Base-by-base conservation (phyloP, 257 asterid species). In the Solanum paucissectum region DNA sequence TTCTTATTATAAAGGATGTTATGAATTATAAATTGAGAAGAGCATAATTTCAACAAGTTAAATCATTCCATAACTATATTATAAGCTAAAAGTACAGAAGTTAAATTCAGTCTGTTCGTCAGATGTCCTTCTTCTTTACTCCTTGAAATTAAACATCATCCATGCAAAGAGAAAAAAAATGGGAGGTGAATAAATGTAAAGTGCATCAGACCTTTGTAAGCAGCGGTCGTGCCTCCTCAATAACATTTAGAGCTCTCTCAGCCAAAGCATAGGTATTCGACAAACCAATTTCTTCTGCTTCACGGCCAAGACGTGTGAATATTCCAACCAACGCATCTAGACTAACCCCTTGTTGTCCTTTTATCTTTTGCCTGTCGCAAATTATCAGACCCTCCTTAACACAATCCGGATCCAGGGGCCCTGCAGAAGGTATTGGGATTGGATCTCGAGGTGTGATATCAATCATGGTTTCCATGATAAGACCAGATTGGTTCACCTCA, bases 401-500 rank as follows among this genome's bases (percentile, higher is more conserved):
- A 90, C 99, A 96, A 68, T 90, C 92, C 7, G 93, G 90, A 87
- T 94, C 93, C 92, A 94, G 98, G 88, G 99, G 99, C 58, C 99
- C 98, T 18, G 85, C 95, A 3, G 95, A 92, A 88, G 98, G 99
- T 7, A 81, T 79, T 18, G 99, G 99, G 89, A 97, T 90, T 82
- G 99, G 99, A 90, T 94, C 92, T 88, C 90, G 90, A 10, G 99
- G 99, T 58, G 99, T 96, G 83, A 97, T 96, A 82, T 97, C 99
- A 89, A 97, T 96, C 89, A 97, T 82, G 29, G 99, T 97, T 91
- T 97, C 99, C 99, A 97, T 97, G 89, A 96, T 98, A 91, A 97
- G 99, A 86, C 99, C 99, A 21, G 99, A 97, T 88, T 97, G 99
- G 88, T 97, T 97, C 88, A 97, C 99, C 93, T 97, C 99, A 72